These are phyloP conservation scores for Abrus pulchellus DNA, from an alignment of 306 rosid genomes.

Conservation along the genomic window DNA sequence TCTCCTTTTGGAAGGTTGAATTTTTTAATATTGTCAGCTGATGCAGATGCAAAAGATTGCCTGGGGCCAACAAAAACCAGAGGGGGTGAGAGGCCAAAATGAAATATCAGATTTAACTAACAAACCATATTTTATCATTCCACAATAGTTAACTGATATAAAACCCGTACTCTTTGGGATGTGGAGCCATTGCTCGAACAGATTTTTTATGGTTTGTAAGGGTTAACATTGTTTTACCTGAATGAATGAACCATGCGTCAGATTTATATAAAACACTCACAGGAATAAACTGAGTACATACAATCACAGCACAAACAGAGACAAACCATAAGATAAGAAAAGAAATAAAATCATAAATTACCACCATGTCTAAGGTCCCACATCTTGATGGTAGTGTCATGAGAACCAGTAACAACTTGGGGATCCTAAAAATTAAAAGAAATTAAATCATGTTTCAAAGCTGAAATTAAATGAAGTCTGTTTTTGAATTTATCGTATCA, in stretches of 20 bases:
- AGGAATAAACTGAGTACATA: background rate
- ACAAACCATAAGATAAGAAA: background rate
- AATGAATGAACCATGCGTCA: conserved; percentile 40
- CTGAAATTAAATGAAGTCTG: conserved; percentile 27
- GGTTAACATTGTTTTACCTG: conserved; percentile 92
- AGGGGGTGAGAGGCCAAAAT: conserved; percentile 34
- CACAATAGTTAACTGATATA: background rate
- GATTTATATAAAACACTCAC: conserved; percentile 11
- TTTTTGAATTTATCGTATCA: conserved; percentile 36
- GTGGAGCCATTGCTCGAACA: conserved; percentile 94
- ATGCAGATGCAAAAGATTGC: conserved; percentile 95
- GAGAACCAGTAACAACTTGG: conserved; percentile 98
- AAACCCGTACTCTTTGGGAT: conserved; percentile 90
- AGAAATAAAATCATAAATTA: conserved; percentile 50
- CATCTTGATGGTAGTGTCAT: conserved; percentile 92
- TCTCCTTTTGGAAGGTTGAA: conserved; percentile 94
- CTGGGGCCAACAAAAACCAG: conserved; percentile 54
- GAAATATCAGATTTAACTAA: conserved; percentile 24
- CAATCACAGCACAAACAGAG: conserved; percentile 4
- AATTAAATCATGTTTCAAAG: conserved; percentile 27
- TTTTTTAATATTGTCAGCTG: conserved; percentile 98
- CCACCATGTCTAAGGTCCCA: conserved; percentile 99
- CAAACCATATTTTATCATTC: conserved; percentile 38
- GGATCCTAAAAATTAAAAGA: conserved; percentile 71
- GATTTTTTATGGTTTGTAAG: conserved; percentile 98